A percentile compares a stretch with the other conserved stretches of the same genome.
These are phyloP conservation scores for Pochonia chlamydosporia DNA, from an alignment of 2,329 filamentous ascomycete genomes.

Conservation along the genomic window DNA sequence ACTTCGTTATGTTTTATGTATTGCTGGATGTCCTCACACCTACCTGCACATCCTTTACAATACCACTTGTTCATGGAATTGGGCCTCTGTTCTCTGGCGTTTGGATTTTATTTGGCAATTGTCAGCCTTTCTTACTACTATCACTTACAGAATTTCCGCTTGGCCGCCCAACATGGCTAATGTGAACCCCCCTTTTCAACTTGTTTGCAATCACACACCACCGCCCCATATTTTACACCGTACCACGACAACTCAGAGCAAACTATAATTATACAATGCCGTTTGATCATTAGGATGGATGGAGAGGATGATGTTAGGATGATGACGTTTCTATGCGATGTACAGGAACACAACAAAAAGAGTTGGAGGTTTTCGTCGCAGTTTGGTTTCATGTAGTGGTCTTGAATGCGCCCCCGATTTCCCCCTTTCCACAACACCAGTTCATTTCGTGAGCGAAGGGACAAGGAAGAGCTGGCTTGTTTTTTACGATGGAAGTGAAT, in stretches of 20 bases:
- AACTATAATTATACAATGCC: not conserved
- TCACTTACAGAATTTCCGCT: not conserved
- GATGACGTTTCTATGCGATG: slow-evolving; percentile 4
- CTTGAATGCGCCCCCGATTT: not conserved
- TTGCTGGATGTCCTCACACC: not conserved
- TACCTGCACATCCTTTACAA: not conserved
- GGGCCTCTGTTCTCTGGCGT: not conserved
- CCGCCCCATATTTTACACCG: not conserved
- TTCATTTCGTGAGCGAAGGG: not conserved
- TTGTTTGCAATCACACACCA: not conserved
- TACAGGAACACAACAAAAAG: not conserved
- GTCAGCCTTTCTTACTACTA: not conserved
- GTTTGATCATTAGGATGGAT: not conserved
- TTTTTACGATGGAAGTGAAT: not conserved
- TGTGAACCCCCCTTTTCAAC: not conserved
- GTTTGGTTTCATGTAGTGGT: not conserved
- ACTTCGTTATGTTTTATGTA: not conserved
- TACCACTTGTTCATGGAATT: not conserved
- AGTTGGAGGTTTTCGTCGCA: not conserved
- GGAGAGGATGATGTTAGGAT: not conserved
- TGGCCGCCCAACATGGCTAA: not conserved
- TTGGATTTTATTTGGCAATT: not conserved
- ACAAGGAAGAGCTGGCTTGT: not conserved
- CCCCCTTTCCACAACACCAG: not conserved
- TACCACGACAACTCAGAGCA: not conserved